A percentile compares a stretch with the other conserved stretches of the same genome.
Evolutionary conservation across 2,329 filamentous ascomycete genomes (phyloP).

Genomic region (Botrytis sinoallii): DNA sequence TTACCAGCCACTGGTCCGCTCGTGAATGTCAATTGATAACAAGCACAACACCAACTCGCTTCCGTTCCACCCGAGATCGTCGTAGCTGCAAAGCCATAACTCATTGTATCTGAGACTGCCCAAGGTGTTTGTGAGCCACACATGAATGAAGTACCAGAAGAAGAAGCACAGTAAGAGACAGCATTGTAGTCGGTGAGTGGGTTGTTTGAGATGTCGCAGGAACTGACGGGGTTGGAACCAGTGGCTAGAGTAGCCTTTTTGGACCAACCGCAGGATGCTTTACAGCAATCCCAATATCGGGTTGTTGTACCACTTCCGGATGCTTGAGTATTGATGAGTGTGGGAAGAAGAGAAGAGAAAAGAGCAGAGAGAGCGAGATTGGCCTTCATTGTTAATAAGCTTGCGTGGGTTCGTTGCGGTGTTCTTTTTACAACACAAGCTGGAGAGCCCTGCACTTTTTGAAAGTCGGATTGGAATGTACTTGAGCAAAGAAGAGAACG

Average conservation of each 20-base stretch:
- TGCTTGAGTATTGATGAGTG: constrained; percentile 24
- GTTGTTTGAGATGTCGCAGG: constrained; percentile 47
- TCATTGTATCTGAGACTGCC: constrained; percentile 54
- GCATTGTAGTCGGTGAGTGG: constrained; percentile 50
- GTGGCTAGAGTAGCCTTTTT: constrained; percentile 51
- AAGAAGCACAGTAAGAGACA: constrained; percentile 52
- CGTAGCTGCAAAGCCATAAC: constrained; percentile 65
- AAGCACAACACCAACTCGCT: constrained; percentile 63
- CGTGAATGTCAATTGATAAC: constrained; percentile 53
- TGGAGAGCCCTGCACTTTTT: neutral
- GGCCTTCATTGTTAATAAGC: neutral
- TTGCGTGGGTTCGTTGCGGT: neutral
- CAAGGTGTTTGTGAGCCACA: constrained; percentile 61
- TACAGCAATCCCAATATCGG: constrained; percentile 67
- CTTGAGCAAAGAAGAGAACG: neutral
- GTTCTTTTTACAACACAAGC: neutral
- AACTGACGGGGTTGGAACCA: constrained; percentile 31
- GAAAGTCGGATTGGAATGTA: neutral
- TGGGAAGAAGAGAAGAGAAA: constrained; percentile 29
- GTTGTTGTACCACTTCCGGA: constrained; percentile 37
- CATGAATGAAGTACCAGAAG: constrained; percentile 51
- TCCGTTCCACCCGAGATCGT: constrained; percentile 54
- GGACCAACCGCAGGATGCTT: constrained; percentile 62
- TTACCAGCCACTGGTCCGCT: constrained; percentile 53
- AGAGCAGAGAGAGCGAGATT: neutral